These are phyloP conservation scores for Daldinia eschscholtzii DNA, from an alignment of 2,329 filamentous ascomycete species.

Conservation along the genomic window DNA sequence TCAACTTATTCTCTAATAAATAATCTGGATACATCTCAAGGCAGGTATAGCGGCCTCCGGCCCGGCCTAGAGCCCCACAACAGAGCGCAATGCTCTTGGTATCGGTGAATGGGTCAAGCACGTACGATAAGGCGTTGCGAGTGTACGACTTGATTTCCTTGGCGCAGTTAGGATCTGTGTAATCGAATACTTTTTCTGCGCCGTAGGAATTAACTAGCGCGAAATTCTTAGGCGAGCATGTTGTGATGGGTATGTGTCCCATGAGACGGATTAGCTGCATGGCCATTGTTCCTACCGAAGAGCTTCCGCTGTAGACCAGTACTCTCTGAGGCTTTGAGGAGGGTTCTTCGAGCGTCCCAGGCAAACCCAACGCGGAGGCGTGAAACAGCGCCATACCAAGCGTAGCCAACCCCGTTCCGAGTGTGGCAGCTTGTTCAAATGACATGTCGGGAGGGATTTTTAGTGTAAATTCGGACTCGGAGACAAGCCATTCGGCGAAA, in stretches of 20 bases:
- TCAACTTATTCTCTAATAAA: no score
- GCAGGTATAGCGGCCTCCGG: conserved; percentile 8
- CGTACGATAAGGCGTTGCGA: background rate
- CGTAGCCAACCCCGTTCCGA: conserved; percentile 1
- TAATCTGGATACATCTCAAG: conserved; percentile 2
- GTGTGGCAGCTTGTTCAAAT: conserved; percentile 7
- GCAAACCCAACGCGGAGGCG: background rate
- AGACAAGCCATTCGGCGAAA: conserved; percentile 27
- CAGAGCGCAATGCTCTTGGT: background rate
- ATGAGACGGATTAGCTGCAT: conserved; percentile 3
- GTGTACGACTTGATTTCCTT: conserved; percentile 4
- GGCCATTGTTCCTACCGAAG: conserved; percentile 1
- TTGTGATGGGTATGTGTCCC: background rate
- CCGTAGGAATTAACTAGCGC: background rate
- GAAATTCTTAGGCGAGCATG: conserved; percentile 8
- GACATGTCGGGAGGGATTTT: conserved; percentile 1
- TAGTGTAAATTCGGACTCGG: background rate
- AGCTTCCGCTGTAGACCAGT: conserved; percentile 10
- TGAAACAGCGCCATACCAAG: background rate
- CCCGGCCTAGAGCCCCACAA: conserved; percentile 4
- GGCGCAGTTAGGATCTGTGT: background rate
- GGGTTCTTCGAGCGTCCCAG: background rate
- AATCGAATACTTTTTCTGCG: conserved; percentile 4
- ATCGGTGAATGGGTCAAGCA: conserved; percentile 7
- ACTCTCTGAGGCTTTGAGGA: background rate